Percentiles rank a stretch among this genome's conserved stretches.
These are phyloP conservation scores for Trichomonas tenax DNA, from an alignment of 208 protist genomes.

Conservation along the genomic window DNA sequence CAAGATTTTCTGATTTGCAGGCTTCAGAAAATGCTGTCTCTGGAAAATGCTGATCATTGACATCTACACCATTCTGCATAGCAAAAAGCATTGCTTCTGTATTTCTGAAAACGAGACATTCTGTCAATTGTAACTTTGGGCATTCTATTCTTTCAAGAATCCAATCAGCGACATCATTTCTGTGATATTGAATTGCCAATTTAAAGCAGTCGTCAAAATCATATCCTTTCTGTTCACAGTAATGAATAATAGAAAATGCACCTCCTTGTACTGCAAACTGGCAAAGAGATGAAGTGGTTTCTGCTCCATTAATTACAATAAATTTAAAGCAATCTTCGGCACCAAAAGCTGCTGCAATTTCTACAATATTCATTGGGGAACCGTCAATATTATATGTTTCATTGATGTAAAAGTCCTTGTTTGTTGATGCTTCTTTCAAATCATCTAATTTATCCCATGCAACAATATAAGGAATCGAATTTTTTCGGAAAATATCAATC, in stretches of 20 bases:
- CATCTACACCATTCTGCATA: not conserved
- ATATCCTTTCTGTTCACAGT: not conserved
- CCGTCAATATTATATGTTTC: not conserved
- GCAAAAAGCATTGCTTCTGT: not conserved
- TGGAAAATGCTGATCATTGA: not conserved
- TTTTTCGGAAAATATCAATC: not conserved
- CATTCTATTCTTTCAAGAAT: not conserved
- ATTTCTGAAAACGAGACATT: not conserved
- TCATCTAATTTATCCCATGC: not conserved
- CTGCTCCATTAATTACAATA: not conserved
- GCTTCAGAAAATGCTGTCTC: not conserved
- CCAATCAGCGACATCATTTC: not conserved
- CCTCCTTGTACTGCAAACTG: not conserved
- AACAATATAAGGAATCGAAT: not conserved
- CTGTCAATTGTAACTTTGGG: not conserved
- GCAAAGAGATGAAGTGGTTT: not conserved
- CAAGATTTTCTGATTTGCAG: not conserved
- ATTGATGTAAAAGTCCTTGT: not conserved
- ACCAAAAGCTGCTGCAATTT: not conserved
- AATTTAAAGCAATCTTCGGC: not conserved
- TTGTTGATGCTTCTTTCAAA: not conserved
- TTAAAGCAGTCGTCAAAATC: not conserved
- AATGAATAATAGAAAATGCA: not conserved
- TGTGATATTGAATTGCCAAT: not conserved
- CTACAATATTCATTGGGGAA: not conserved